Percentiles rank a stretch among this genome's conserved stretches.
phyloP scores from a whole-genome alignment of 441 rosid genomes.

The Adansonia grandidieri region DNA sequence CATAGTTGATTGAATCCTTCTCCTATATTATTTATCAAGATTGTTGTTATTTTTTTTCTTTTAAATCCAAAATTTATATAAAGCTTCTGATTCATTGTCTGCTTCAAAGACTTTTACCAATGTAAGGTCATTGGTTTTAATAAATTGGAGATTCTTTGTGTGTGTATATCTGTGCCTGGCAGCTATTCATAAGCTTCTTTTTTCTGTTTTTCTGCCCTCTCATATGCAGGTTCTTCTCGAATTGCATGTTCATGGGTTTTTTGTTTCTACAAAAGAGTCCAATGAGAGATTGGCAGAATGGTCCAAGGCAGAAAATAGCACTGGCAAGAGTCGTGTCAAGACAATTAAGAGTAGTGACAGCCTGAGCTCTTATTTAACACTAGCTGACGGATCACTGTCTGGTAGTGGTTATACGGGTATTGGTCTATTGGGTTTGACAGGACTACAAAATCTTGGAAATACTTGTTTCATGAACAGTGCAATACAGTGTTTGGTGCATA shows the following conservation, averaged over 20 bases:
- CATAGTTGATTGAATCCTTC: neutral
- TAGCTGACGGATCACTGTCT: conserved; percentile 27
- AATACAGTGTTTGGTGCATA: conserved; percentile 68
- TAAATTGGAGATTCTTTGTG: neutral
- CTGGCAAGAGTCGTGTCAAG: conserved; percentile 34
- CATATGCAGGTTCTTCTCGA: conserved; percentile 53
- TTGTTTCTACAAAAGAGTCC: conserved; percentile 42
- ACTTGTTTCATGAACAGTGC: conserved; percentile 84
- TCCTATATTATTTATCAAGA: neutral
- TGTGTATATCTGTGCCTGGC: conserved; percentile 1
- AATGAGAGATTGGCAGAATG: conserved; percentile 42
- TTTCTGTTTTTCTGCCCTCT: neutral
- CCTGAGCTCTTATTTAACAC: conserved; percentile 31
- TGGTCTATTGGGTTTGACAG: conserved; percentile 61
- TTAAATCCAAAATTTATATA: neutral
- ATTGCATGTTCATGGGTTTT: conserved; percentile 60
- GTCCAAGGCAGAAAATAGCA: conserved; percentile 27
- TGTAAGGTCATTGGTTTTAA: neutral
- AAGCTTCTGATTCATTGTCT: neutral
- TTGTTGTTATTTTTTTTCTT: too few species aligned
- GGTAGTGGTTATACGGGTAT: conserved; percentile 35
- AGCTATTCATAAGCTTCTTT: conserved; percentile 4
- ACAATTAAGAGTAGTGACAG: conserved; percentile 47
- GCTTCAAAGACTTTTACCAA: neutral
- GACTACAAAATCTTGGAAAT: conserved; percentile 74